Percentiles rank a stretch among this genome's conserved stretches.
phyloP scores from a whole-genome alignment of 257 asterid genomes.

The Solanum bulbocastanum region DNA sequence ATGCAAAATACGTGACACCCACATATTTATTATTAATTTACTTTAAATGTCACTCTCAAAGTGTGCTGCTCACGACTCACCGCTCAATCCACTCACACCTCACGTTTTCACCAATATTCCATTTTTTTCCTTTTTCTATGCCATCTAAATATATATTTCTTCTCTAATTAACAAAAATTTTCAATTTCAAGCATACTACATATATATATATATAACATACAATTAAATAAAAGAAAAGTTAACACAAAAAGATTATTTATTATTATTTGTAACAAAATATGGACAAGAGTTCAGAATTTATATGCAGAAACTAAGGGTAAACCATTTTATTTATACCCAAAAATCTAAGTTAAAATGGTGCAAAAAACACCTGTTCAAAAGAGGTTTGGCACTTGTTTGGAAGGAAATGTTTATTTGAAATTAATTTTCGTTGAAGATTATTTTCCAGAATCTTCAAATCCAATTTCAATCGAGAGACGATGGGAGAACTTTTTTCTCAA shows the following conservation, averaged over 20 bases:
- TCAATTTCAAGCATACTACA: too few relatives aligned
- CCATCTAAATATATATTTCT: too few relatives aligned
- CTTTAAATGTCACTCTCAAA: not conserved
- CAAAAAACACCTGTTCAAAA: not conserved
- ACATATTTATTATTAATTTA: too few relatives aligned
- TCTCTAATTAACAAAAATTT: too few relatives aligned
- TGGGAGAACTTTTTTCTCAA: not conserved
- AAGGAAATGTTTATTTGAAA: too few relatives aligned
- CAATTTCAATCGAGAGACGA: not conserved
- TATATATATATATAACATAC: too few relatives aligned
- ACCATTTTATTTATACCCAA: not conserved
- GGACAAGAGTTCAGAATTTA: not conserved
- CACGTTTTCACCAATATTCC: not conserved
- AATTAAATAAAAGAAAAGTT: too few relatives aligned
- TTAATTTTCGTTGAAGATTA: too few relatives aligned
- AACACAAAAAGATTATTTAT: too few relatives aligned
- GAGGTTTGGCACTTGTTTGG: too few relatives aligned
- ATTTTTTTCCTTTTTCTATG: too few relatives aligned
- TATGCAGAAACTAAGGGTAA: not conserved
- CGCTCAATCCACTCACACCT: not conserved
- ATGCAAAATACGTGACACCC: not conserved
- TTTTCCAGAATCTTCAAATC: too few relatives aligned
- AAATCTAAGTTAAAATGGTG: not conserved
- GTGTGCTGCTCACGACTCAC: not conserved
- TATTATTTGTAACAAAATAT: not conserved